Evolutionary conservation across 164 flowering plant genomes (phyloP), one percentile per base, ranked within the genome.

Genomic region (Buxus sempervirens): DNA sequence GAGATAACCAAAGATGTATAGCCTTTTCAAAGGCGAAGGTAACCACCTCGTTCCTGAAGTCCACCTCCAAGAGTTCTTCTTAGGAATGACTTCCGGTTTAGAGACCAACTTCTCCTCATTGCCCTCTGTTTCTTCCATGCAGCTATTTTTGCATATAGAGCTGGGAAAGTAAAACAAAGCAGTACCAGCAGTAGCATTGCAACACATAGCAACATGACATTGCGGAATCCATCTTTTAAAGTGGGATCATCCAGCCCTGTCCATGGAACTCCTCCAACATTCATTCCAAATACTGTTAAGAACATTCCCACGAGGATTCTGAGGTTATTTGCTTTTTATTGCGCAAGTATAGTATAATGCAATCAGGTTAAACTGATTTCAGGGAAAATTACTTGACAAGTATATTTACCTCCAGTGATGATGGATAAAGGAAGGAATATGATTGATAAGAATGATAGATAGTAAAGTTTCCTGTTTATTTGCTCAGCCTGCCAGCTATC

Each of bases 401-500:
- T 20, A 63, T 18, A 16, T 15, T 70, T 76, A 91, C 99, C 96
- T 87, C 99, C 99, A 21, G 99, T 96, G 54, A 93, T 83, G 74
- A 96, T 69, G 38, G 99, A 96, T 60, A 93, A 70, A n/a, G 99
- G 99, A 59, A 96, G 97, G 73, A 96, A 96, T 66, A 91, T 76
- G 63, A 96, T 83, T 18, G 99, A 96, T 20, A 96, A 95, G 75
- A 96, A 88, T 13, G 99, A 96, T 10, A 96, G 93, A 74, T 93
- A 93, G 82, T 93, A 96, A 26, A 96, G 86, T 66, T 93, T 96
- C 78, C 76, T 75, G 78, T 96, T 96, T 58, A 96, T 96, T 74
- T 96, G 99, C 83, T 93, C 99, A 3, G 99, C 68, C 75, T 96
- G 99, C 99, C 99, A 96, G 75, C 97, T 96, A 70, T 96, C 99